Base-by-base conservation (phyloP, 441 rosid genomes). In the Kokia cookei region DNA sequence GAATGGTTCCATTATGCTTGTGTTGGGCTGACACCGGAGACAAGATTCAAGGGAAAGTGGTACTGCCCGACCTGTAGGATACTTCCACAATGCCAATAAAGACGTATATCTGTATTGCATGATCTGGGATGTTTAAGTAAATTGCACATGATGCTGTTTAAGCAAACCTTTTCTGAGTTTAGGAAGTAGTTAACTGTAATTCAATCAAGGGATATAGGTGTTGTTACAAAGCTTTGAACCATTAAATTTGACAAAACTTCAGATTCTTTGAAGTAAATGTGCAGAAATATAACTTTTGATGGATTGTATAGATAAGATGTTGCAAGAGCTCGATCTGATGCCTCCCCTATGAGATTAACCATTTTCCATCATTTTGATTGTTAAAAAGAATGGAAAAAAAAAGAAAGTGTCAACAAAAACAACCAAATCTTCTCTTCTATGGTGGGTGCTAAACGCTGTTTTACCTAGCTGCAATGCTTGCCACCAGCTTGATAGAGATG, bases 1-100 rank as follows among this genome's bases (percentile, higher is more conserved):
- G 98, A 96, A 80, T 93, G 99, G 99, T 96, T 96, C 86, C 99
- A 93, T 72, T 96, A 96, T 71, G 35, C 90, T 0, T 95, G 99
- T 37, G 99, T 96, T 66, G 99, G 99, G 61, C 87, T 96, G 77
- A 92, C 97, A 22, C 96, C 98, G 0, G 98, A 96, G 86, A 96
- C 97, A 27, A 87, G 99, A 84, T 96, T 96, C 84, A 92, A 86
- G 83, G 98, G 97, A 63, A 93, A 96, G 78, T 96, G 99, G 99
- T 96, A 88, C 75, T 96, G 99, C 82, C 98, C 98, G 29, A 93
- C 99, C 60, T 96, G 99, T 86, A 91, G 85, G 71, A 24, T 75
- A 69, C 89, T 82, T 26, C 91, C 93, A 3, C 90, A 84, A 27
- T 82, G 85, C 71, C 91, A 85, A 74, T 79, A 79, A 73, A 74